Percentiles rank a stretch among this genome's conserved stretches.
Conservation (phyloP, 1,139 yeast genomes). For the Pichia sp. region DNA sequence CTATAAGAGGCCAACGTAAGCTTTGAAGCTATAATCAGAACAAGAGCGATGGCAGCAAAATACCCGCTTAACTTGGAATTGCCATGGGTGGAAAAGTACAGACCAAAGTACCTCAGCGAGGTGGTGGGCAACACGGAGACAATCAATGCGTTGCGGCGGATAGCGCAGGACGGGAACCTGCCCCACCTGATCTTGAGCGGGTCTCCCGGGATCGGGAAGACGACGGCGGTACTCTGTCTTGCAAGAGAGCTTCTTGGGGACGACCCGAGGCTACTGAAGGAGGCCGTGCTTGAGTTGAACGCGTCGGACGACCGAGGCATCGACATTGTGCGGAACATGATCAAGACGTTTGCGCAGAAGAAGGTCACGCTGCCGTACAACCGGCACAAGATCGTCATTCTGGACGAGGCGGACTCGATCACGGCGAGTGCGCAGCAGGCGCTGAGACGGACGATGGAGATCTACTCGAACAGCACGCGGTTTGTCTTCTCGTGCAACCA, state of each 20-base stretch:
- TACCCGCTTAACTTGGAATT: conserved; percentile 30
- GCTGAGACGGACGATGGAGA: conserved; percentile 92
- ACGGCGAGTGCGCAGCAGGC: conserved; percentile 99
- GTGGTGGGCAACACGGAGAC: conserved; percentile 94
- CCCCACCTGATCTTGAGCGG: conserved; percentile 95
- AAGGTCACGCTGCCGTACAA: conserved; percentile 71
- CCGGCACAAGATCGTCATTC: conserved; percentile 80
- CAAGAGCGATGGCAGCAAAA: not conserved
- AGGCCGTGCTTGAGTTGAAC: conserved; percentile 86
- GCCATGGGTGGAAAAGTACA: conserved; percentile 84
- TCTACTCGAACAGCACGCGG: conserved; percentile 88
- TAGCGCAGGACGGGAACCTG: conserved; percentile 91
- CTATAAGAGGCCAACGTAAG: no score
- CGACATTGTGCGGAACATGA: conserved; percentile 86
- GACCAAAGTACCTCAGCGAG: conserved; percentile 74
- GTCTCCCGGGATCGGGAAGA: conserved; percentile 94
- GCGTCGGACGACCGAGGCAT: conserved; percentile 98
- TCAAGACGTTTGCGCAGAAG: conserved; percentile 93
- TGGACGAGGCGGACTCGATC: conserved; percentile 98
- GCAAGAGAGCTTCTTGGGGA: conserved; percentile 81
- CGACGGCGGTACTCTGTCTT: conserved; percentile 87
- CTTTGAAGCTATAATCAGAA: no score
- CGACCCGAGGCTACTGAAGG: conserved; percentile 44
- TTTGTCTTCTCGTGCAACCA: conserved; percentile 98
- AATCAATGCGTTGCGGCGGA: conserved; percentile 72